Base-by-base conservation (phyloP, 345 rosid species). In the Zanthoxylum bungeanum region DNA sequence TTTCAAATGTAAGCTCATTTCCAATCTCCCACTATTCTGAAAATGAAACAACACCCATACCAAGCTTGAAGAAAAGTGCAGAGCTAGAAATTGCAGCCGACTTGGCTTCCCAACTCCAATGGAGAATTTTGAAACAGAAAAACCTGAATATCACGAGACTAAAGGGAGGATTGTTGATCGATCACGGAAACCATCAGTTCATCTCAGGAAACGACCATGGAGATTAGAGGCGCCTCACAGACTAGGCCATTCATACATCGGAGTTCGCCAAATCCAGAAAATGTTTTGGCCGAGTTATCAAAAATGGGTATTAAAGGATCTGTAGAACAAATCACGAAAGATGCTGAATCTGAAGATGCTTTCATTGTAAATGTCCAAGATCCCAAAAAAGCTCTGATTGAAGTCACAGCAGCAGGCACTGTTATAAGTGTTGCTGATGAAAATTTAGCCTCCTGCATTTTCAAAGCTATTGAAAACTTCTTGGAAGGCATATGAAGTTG, bases 31-130 rank as follows among this genome's bases (percentile, higher is more conserved):
- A 60, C 76, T 90, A 81, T 77, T 60, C 76, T 17, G 88, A 85
- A 76, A 84, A 85, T 70, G 85, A 79, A 80, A 89, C 83, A 61
- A 34, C 81, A 61, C 59, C 65, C 3, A 49, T 86, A 69, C 84
- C 87, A 63, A 82, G 74, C 57, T 21, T 67, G 24, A 75, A 78
- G 68, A 76, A 81, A 16, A 69, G 75, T 46, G 19, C 64, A 40
- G 81, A 82, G 21, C 24, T 92, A 22, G 88, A 84, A 68, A 87
- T 94, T 67, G 70, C 77, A 53, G 53, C 92, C n/a, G 89, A 88
- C 63, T 68, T 85, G 73, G 85, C 77, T 66, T 72, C 88, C 50
- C 71, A 49, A 57, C 73, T 85, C 68, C 68, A 56, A 5, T 88
- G 93, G 96, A 87, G 66, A 71, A 81, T 71, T 33, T 64, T 79